Evolutionary conservation across 441 rosid genomes (phyloP), one percentile per base, ranked within the genome.

Genomic region (Erodium trifolium): DNA sequence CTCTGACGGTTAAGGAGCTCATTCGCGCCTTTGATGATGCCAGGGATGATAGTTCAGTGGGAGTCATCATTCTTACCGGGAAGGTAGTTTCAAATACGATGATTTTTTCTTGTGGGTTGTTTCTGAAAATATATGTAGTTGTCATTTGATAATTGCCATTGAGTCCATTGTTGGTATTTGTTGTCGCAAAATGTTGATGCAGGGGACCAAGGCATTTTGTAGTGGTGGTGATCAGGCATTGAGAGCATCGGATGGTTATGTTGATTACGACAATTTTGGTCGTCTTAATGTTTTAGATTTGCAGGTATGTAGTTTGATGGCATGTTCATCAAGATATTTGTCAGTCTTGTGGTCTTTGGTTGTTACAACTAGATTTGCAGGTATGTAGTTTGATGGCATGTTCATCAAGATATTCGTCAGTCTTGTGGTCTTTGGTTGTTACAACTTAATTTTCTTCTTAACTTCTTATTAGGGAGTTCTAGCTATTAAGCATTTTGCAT

Each of bases 311-410:
- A 7, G 19, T 60, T 63, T 63, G 19, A 2, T 27, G 31, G 31
- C 31, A 27, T 27, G 39, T 35, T 35, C 39, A 3, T 35, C 6
- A 5, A 35, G 39, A 35, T 35, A 35, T 35, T 35, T 35, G 39
- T 27, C 39, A 35, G 39, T 35, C 1, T 14, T 53, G 8, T 14
- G 17, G n/a, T n/a, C n/a, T n/a, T n/a, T n/a, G n/a, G n/a, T n/a
- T n/a, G n/a, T n/a, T n/a, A n/a, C n/a, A n/a, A n/a, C n/a, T 93
- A 75, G 97, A 91, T 79, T 84, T 93, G 78, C 97, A 90, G 91
- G 96, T 88, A 69, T 49, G 43, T 17, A 8, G 19, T 60, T 63
- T 63, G 23, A 3, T 31, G 1, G 34, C 34, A 31, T 31, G 41
- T 37, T 37, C 41, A 4, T 37, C 9, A 7, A 37, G 41, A 37